Evolutionary conservation across 2,329 filamentous ascomycete species (phyloP).

Genomic region (Fulvia fulva): DNA sequence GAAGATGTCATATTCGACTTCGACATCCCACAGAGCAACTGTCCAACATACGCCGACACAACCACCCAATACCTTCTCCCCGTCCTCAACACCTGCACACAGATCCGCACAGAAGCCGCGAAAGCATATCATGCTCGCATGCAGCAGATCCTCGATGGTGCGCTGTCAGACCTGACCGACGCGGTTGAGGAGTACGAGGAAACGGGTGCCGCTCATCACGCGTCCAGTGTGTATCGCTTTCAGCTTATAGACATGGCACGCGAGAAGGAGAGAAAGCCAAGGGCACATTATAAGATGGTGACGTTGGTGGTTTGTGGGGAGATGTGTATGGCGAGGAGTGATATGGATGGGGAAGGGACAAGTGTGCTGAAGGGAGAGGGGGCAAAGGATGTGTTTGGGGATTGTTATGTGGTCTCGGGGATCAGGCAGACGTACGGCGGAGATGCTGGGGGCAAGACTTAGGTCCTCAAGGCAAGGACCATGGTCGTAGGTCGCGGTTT

Average conservation of each 20-base stretch:
- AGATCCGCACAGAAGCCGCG: background rate
- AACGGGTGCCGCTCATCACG: background rate
- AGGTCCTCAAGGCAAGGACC: no score
- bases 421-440: background rate
- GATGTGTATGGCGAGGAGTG: background rate
- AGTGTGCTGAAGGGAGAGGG: background rate
- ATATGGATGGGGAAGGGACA: background rate
- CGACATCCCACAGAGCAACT: background rate
- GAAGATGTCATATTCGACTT: background rate
- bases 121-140: background rate
- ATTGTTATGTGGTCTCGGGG: background rate
- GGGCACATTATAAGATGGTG: background rate
- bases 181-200: background rate
- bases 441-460: no score
- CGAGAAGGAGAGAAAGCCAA: background rate
- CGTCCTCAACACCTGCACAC: background rate
- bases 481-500: no score
- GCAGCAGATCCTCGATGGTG: background rate
- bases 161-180: background rate
- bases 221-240: no score
- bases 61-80: background rate
- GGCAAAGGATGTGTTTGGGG: background rate
- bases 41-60: background rate
- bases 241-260: no score
- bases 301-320: background rate